Evolutionary conservation across 2,329 filamentous ascomycete genomes (phyloP), one percentile per base, ranked within the genome.

Genomic region (Trichoderma hamatum): DNA sequence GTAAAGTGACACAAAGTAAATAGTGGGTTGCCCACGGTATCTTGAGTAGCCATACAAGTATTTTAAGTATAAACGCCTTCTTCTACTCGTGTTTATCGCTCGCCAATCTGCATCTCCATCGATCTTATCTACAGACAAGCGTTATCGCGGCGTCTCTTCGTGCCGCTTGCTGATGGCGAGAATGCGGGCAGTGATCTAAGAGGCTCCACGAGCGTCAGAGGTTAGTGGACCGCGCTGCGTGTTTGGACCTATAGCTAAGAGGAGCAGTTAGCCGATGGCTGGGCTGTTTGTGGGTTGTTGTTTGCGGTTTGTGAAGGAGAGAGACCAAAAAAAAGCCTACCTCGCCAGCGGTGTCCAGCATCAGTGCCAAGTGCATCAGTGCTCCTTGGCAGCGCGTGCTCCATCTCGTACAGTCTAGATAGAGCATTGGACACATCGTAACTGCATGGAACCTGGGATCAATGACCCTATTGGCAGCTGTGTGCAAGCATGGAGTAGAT

Each of bases 51-150:
- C 46, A n/a, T n/a, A 21, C 5, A 11, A 30, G 39, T 3, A n/a
- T 9, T 5, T n/a, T 19, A 43, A 43, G n/a, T 24, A 34, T 24
- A n/a, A n/a, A 21, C 13, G 14, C 39, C 39, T 59, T 67, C 39
- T 32, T 21, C 36, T 24, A 32, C 39, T 67, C 54, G 63, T 66
- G 56, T 59, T 34, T 21, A 36, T 58, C 54, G 63, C 60, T 69
- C 67, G 67, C 59, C 67, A 69, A 69, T 69, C 67, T 69, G 52
- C 67, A 64, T 43, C 67, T 52, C 36, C 54, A 67, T 67, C 63
- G 63, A 67, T 67, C 63, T 67, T 36, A 67, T 59, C 63, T 43
- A 59, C 54, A 51, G 39, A 46, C 19, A 54, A 24, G 55, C 55
- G 65, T 67, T 60, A 60, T 67, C 55, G 56, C n/a, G 43, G 39